These are phyloP conservation scores for Bolboschoenoplectus hybrid DNA, from an alignment of 202 grass and related monocot species.

Conservation along the genomic window DNA sequence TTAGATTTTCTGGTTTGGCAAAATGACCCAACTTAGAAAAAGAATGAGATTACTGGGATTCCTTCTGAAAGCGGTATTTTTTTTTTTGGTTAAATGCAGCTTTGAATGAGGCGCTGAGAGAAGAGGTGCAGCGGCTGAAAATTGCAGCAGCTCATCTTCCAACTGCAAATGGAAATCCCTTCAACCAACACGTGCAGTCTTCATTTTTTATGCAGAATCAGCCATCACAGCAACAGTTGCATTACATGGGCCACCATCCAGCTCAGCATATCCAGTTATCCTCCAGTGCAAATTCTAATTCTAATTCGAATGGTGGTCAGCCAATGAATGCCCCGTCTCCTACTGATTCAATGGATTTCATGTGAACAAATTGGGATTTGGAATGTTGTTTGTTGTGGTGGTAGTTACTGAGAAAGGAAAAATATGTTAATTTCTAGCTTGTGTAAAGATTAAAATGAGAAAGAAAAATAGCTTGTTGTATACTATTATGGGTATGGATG, in stretches of 20 bases:
- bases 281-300: slow-evolving; percentile 37
- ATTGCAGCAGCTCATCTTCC: slow-evolving; percentile 67
- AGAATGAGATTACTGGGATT: background rate
- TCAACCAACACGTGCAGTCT: slow-evolving; percentile 60
- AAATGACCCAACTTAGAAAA: background rate
- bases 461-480: slow-evolving; percentile 34
- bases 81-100: slow-evolving; percentile 49
- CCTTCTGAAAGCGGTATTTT: background rate
- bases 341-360: slow-evolving; percentile 86
- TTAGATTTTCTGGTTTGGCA: background rate
- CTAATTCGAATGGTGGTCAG: slow-evolving; percentile 52
- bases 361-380: slow-evolving; percentile 43
- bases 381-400: slow-evolving; percentile 22
- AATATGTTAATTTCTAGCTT: slow-evolving; percentile 37
- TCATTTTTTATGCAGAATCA: slow-evolving; percentile 61
- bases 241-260: slow-evolving; percentile 51
- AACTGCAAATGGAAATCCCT: slow-evolving; percentile 59
- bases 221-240: slow-evolving; percentile 57
- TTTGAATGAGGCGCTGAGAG: slow-evolving; percentile 80
- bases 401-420: slow-evolving; percentile 23
- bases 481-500: slow-evolving; percentile 37
- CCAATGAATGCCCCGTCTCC: slow-evolving; percentile 48
- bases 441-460: slow-evolving; percentile 30
- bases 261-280: slow-evolving; percentile 46
- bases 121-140: slow-evolving; percentile 91